These are phyloP conservation scores for Mucuna pruriens DNA, from an alignment of 306 rosid genomes.

Conservation along the genomic window DNA sequence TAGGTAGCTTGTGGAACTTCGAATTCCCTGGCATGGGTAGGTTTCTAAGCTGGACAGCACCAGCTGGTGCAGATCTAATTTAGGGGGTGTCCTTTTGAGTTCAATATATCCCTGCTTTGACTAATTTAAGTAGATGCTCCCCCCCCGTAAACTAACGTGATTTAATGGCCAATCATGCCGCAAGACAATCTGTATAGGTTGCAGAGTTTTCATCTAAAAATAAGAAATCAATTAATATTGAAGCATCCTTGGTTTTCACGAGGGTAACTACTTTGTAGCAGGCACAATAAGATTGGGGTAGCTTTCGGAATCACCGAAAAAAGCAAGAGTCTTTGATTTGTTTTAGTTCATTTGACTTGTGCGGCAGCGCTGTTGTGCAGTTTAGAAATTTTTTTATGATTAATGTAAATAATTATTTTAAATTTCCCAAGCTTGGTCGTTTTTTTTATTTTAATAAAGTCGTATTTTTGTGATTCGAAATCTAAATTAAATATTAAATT, in stretches of 20 bases:
- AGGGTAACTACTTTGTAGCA: background rate
- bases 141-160: background rate
- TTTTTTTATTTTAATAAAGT: no score
- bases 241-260: background rate
- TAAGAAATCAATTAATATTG: background rate
- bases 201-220: background rate
- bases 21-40: slow-evolving; percentile 1
- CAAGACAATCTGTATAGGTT: background rate
- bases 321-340: background rate
- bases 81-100: background rate
- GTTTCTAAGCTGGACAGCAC: background rate
- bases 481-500: no score
- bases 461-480: no score
- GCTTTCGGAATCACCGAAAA: slow-evolving; percentile 29
- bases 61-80: background rate
- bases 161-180: background rate
- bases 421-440: no score
- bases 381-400: no score
- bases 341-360: slow-evolving; percentile 1
- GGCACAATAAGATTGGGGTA: background rate
- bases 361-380: no score
- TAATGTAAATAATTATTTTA: no score
- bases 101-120: background rate
- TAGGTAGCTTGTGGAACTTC: background rate
- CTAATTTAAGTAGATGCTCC: background rate